Conservation (phyloP, 306 rosid genomes). For the Lathyrus oleraceus region DNA sequence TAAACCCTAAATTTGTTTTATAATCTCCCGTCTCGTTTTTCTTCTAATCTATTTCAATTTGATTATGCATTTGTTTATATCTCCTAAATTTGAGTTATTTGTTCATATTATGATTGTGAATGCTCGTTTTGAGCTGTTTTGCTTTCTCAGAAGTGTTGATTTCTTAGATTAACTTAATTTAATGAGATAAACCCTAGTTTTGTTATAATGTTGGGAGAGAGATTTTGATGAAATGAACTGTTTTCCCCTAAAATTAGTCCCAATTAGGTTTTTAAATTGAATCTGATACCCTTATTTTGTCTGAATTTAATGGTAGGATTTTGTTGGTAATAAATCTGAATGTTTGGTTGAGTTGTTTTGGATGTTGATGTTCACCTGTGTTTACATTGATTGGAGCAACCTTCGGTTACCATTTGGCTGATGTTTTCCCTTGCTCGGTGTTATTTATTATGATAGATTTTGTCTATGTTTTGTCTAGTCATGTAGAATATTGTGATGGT, state of each 20-base stretch:
- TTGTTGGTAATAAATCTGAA: neutral
- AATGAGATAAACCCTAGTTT: neutral
- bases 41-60: neutral
- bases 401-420: neutral
- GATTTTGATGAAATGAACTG: neutral
- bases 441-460: neutral
- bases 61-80: neutral
- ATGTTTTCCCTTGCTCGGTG: neutral
- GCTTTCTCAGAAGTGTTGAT: neutral
- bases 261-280: neutral
- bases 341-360: neutral
- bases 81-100: neutral
- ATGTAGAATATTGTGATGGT: constrained; percentile 3
- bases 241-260: too few relatives aligned
- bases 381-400: neutral
- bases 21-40: neutral
- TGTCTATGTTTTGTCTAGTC: neutral
- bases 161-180: neutral
- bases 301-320: neutral
- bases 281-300: neutral
- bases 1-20: neutral
- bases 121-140: neutral
- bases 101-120: neutral
- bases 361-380: neutral
- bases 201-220: neutral